Evolutionary conservation across 2,329 filamentous ascomycete genomes (phyloP), one percentile per base, ranked within the genome.

Genomic region (Chaetomium strumarium): DNA sequence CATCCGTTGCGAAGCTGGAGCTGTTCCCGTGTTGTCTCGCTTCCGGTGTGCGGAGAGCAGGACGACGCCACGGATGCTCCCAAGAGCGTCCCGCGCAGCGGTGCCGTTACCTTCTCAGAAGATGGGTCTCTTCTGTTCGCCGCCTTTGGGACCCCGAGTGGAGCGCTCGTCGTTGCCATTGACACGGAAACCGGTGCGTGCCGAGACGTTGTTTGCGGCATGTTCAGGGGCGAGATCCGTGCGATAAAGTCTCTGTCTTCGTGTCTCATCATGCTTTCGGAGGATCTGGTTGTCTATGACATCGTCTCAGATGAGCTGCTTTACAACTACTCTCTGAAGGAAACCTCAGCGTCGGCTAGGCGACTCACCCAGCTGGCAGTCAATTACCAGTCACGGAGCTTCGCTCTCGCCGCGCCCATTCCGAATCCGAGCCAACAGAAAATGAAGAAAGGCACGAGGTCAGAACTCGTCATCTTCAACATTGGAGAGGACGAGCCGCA

Each of bases 41-140:
- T 83, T 17, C 72, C 73, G 33, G 71, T 78, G 34, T 63, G 60
- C 56, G 67, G 68, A 67, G 48, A 66, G 64, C 43, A 68, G 31
- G 62, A 69, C 13, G 66, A 70, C 5, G 50, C 66, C 9, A 56
- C 72, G 24, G 59, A 60, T 31, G 20, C 38, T 5, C 59, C 52
- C 67, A 74, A 55, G 17, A 63, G 68, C 36, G 61, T 63, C 14
- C 57, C 59, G 14, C 60, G 65, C n/a, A 79, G 81, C 53, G 88
- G 87, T 13, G 81, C 80, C 41, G 68, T 96, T 38, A 76, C 84
- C 20, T 96, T 88, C 66, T 95, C 90, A 0, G 82, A 88, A 57
- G 90, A 96, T 66, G 89, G 88, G 1, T 95, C 90, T 12, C 81
- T 88, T 2, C 72, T 95, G n/a, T 90, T 89, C 46, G 83, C 84